Conservation (phyloP, 352 stramenopile genomes). For the Salisapilia sapeloensis region DNA sequence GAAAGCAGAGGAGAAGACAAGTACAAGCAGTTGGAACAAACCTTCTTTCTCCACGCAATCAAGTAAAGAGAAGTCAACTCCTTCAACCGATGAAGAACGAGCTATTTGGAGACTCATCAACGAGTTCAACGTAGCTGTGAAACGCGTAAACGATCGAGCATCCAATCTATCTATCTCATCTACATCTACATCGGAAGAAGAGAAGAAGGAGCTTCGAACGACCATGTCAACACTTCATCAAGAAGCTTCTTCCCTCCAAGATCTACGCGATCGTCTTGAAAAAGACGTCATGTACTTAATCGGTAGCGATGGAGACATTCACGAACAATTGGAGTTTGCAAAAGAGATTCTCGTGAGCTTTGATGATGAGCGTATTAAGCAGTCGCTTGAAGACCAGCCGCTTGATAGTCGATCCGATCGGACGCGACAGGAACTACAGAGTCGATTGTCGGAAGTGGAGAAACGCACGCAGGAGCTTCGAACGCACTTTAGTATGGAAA, state of each 20-base stretch:
- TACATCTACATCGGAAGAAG: too few relatives aligned
- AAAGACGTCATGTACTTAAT: slow-evolving; percentile 67
- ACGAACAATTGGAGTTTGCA: slow-evolving; percentile 53
- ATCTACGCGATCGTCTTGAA: slow-evolving; percentile 35
- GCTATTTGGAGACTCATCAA: slow-evolving; percentile 57
- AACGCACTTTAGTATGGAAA: too few relatives aligned
- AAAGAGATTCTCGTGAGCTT: slow-evolving; percentile 54
- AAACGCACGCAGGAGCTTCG: too few relatives aligned
- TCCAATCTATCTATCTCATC: too few relatives aligned
- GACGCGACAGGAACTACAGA: slow-evolving; percentile 21
- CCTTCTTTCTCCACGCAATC: too few relatives aligned
- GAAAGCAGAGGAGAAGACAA: too few relatives aligned
- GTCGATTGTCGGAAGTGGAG: slow-evolving; percentile 29
- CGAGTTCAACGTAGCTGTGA: slow-evolving; percentile 43
- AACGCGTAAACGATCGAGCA: slow-evolving; percentile 21
- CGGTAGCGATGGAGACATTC: slow-evolving; percentile 53
- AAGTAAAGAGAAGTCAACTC: too few relatives aligned
- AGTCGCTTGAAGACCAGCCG: slow-evolving; percentile 42
- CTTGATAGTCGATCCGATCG: slow-evolving; percentile 48
- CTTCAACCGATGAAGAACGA: slow-evolving; percentile 27
- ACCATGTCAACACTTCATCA: slow-evolving; percentile 4
- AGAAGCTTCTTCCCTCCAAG: slow-evolving; percentile 19
- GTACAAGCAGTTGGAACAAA: too few relatives aligned
- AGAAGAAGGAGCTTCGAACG: neutral
- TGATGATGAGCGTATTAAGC: slow-evolving; percentile 40